Base-by-base conservation (phyloP, 176 grass and related monocot species). In the Triticum timopheevii region DNA sequence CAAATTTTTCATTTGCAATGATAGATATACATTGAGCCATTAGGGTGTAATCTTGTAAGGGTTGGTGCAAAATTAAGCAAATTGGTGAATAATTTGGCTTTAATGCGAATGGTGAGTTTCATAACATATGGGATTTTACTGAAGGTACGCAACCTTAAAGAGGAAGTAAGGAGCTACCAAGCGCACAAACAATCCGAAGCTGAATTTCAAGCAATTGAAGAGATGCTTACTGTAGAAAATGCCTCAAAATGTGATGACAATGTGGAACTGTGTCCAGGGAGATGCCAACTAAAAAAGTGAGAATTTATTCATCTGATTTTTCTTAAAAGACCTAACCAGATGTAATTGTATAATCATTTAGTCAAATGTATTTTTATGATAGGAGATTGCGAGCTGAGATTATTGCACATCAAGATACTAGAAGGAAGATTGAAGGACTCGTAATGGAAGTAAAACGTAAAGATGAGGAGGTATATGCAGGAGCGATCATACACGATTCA, bases 111-210 rank as follows among this genome's bases (percentile, higher is more conserved):
- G 65, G 54, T 73, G 35, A 58, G 13, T 52, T 56, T 81, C 2
- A 39, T 86, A 7, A 81, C 28, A 35, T 75, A 79, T 80, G 47
- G 3, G 28, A 19, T 79, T 83, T 73, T 12, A 63, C 61, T 68
- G 19, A 67, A 97, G 95, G 88, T 92, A 64, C 76, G 76, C 72
- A 92, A 94, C 83, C 90, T 97, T 69, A 97, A 93, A 91, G 92
- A 93, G 83, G 90, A 94, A 90, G 92, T 94, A 81, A 90, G 83
- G 82, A 97, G 74, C 78, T 83, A 91, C 81, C 92, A 97, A 83
- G 78, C 74, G 71, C 77, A 89, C 35, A 93, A 91, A 81, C 70
- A 77, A 66, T 89, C 77, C 38, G 86, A 93, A 80, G 78, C 70
- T 64, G 72, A 87, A 80, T 63, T 86, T 89, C 72, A 90, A 89